Base-by-base conservation (phyloP, 108 stramenopile species). In the Pelagomonas calceolata region DNA sequence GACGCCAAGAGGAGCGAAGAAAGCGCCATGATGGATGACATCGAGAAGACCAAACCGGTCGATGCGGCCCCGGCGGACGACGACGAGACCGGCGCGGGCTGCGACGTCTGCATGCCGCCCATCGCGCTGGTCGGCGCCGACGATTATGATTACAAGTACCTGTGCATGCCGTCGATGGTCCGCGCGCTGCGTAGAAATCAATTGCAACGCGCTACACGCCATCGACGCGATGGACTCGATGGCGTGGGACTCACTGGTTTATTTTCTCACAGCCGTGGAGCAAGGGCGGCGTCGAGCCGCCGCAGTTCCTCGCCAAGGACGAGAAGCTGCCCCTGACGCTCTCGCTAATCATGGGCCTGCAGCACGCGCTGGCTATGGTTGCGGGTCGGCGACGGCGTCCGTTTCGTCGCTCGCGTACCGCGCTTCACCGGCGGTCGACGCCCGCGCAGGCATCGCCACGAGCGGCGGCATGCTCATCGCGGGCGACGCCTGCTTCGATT, bases 351-450 rank as follows among this genome's bases (percentile, higher is more conserved):
- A 84, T 86, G 83, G 85, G 82, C 4, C 68, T 87, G 18, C 87
- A 91, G 73, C 90, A 91, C 70, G 85, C 86, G n/a, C 81, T 90
- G 60, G 87, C 87, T 26, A 90, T 88, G 82, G 88, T 88, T 84
- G 31, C 88, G 85, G n/a, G n/a, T n/a, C n/a, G n/a, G n/a, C n/a
- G n/a, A 63, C 88, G 86, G n/a, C n/a, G n/a, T n/a, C n/a, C n/a
- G n/a, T n/a, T n/a, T n/a, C n/a, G n/a, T n/a, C n/a, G n/a, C n/a
- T n/a, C n/a, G n/a, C n/a, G n/a, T n/a, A n/a, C n/a, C n/a, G n/a
- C n/a, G n/a, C n/a, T n/a, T n/a, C n/a, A n/a, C n/a, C n/a, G n/a
- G n/a, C n/a, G n/a, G n/a, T n/a, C n/a, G n/a, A n/a, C n/a, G n/a
- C n/a, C n/a, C n/a, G n/a, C n/a, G n/a, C n/a, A n/a, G 51, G 51